A percentile compares a stretch with the other conserved stretches of the same genome.
phyloP scores from a whole-genome alignment of 306 rosid species.

The Sphenostylis stenocarpa region DNA sequence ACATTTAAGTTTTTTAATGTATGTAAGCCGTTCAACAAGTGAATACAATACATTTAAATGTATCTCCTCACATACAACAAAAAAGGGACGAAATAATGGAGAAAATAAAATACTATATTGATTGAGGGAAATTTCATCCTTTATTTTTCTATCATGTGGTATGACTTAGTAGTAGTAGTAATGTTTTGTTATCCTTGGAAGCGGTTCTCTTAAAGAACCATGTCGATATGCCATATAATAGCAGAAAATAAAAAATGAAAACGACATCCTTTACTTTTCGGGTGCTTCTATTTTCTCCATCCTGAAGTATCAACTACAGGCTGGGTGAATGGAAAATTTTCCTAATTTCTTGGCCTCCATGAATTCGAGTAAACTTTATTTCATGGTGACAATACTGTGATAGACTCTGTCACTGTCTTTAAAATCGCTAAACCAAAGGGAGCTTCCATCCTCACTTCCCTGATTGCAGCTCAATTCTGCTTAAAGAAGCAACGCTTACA shows the following conservation, averaged over 20 bases:
- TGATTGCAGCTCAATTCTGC: background rate
- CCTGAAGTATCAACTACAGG: background rate
- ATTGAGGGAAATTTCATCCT: background rate
- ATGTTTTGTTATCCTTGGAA: slow-evolving; percentile 7
- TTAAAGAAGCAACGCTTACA: background rate
- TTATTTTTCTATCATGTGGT: background rate
- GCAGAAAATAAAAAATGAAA: background rate
- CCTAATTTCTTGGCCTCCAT: no score
- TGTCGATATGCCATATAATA: background rate
- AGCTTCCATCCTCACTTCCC: background rate
- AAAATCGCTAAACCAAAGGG: background rate
- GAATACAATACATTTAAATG: background rate
- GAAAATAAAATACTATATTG: background rate
- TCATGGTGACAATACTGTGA: no score
- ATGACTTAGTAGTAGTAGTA: background rate
- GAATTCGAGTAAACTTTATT: no score
- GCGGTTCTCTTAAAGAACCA: background rate
- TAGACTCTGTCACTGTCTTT: background rate
- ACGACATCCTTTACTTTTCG: no score
- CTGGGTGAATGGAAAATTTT: background rate
- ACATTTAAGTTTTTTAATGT: no score
- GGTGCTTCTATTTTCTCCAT: background rate
- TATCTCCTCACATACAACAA: background rate
- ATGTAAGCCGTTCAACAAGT: no score
- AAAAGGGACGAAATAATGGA: background rate